phyloP scores from a whole-genome alignment of 2,329 filamentous ascomycete genomes.

The Exophiala mesophila region DNA sequence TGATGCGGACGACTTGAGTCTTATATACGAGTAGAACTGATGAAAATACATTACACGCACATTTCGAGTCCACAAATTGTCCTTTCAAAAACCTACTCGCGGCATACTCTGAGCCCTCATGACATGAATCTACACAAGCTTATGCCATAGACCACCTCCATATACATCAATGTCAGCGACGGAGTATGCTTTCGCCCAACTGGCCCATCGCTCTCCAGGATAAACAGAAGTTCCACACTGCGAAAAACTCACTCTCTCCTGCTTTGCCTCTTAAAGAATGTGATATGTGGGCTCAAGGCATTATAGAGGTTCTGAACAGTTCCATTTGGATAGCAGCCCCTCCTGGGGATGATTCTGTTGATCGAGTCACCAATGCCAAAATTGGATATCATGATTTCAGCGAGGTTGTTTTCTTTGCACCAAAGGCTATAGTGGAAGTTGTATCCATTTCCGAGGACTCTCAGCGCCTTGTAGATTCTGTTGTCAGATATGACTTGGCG shows the following conservation, averaged over 20 bases:
- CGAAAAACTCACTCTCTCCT: slow-evolving; percentile 10
- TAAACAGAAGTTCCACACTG: slow-evolving; percentile 12
- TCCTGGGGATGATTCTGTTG: slow-evolving; percentile 38
- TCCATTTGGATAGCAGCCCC: slow-evolving; percentile 32
- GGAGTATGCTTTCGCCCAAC: slow-evolving; percentile 1
- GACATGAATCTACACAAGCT: slow-evolving; percentile 1
- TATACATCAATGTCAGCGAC: background rate
- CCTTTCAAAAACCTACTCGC: no score
- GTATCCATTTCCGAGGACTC: slow-evolving; percentile 33
- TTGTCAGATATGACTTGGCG: slow-evolving; percentile 14
- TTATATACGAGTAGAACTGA: no score
- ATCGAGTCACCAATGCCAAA: no score
- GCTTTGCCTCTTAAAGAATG: slow-evolving; percentile 7
- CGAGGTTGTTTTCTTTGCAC: slow-evolving; percentile 38
- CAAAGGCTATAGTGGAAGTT: slow-evolving; percentile 39
- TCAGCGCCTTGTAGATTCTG: slow-evolving; percentile 37
- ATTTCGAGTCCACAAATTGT: no score
- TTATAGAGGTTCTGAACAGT: slow-evolving; percentile 31
- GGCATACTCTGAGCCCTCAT: background rate
- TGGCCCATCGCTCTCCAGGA: slow-evolving; percentile 10
- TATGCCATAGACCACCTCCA: background rate
- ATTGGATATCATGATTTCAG: no score
- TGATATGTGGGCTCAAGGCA: slow-evolving; percentile 27
- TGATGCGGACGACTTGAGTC: no score
- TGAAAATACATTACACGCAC: no score